Percentiles rank a stretch among this genome's conserved stretches.
These are phyloP conservation scores for Monosporascus ibericus DNA, from an alignment of 2,329 filamentous ascomycete species.

Conservation along the genomic window DNA sequence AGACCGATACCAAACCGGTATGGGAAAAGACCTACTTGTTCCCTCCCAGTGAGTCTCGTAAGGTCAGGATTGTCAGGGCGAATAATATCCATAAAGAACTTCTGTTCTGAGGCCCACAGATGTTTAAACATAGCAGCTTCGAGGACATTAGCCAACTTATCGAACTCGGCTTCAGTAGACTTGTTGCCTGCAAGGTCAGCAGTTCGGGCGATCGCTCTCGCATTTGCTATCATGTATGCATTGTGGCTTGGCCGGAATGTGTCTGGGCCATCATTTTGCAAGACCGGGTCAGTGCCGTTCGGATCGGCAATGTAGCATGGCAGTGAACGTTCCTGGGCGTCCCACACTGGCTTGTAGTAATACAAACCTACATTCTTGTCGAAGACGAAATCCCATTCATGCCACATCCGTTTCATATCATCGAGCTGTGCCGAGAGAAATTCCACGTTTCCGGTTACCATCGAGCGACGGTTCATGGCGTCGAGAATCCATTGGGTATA, in stretches of 20 bases:
- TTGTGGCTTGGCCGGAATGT: slow-evolving; percentile 37
- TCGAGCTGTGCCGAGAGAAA: slow-evolving; percentile 32
- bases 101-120: slow-evolving; percentile 31
- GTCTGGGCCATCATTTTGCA: slow-evolving; percentile 30
- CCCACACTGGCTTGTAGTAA: slow-evolving; percentile 35
- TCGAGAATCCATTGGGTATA: slow-evolving; percentile 33
- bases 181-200: slow-evolving; percentile 28
- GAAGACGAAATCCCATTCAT: slow-evolving; percentile 31
- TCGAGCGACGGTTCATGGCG: slow-evolving; percentile 27
- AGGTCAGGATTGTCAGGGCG: slow-evolving; percentile 30
- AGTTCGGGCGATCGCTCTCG: slow-evolving; percentile 31
- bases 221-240: slow-evolving; percentile 37
- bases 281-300: slow-evolving; percentile 22
- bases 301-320: slow-evolving; percentile 32
- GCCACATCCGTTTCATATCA: slow-evolving; percentile 32
- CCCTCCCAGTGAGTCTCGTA: slow-evolving; percentile 28
- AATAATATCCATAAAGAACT: slow-evolving; percentile 34
- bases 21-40: slow-evolving; percentile 36
- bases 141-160: slow-evolving; percentile 25
- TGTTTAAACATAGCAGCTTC: slow-evolving; percentile 27
- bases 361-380: slow-evolving; percentile 32
- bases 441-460: slow-evolving; percentile 30
- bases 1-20: slow-evolving; percentile 36
- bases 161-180: slow-evolving; percentile 24
- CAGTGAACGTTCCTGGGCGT: slow-evolving; percentile 36